Evolutionary conservation across 768 basidiomycete genomes (phyloP).

Genomic region (Dacryopinax spathularia): DNA sequence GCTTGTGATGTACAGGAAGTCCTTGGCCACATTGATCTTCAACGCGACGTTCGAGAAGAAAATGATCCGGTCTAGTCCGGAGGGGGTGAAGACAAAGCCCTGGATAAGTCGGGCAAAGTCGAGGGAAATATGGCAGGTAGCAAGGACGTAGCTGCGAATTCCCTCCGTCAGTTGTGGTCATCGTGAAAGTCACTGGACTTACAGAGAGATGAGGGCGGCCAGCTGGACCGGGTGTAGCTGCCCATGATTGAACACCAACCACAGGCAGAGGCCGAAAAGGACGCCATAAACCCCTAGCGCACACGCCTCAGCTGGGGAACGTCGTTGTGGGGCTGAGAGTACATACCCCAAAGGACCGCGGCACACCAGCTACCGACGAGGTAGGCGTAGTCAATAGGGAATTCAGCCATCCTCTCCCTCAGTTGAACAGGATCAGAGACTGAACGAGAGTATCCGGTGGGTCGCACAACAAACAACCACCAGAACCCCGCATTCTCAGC

Average conservation of each 20-base stretch:
- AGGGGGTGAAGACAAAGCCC: slow-evolving; percentile 50
- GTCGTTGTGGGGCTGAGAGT: neutral
- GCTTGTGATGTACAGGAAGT: neutral
- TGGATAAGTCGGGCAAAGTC: slow-evolving; percentile 26
- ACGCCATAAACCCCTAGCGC: neutral
- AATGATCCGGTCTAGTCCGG: slow-evolving; percentile 52
- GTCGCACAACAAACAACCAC: neutral
- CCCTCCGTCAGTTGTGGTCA: neutral
- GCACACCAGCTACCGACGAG: slow-evolving; percentile 2
- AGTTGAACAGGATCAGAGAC: neutral
- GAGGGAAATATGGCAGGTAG: neutral
- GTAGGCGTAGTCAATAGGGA: slow-evolving; percentile 2
- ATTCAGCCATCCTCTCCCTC: neutral
- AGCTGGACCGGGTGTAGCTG: neutral
- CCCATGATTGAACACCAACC: neutral
- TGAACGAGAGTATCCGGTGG: neutral
- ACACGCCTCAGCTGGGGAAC: neutral
- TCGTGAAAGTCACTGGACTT: neutral
- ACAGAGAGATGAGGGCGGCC: neutral
- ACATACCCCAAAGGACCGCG: neutral
- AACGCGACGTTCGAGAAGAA: slow-evolving; percentile 29
- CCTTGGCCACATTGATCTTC: neutral
- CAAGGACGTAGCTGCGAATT: neutral
- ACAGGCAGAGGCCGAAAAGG: neutral
- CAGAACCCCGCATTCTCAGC: neutral